Evolutionary conservation across 176 grass and related monocot genomes (phyloP).

Genomic region (Puya raimondii): DNA sequence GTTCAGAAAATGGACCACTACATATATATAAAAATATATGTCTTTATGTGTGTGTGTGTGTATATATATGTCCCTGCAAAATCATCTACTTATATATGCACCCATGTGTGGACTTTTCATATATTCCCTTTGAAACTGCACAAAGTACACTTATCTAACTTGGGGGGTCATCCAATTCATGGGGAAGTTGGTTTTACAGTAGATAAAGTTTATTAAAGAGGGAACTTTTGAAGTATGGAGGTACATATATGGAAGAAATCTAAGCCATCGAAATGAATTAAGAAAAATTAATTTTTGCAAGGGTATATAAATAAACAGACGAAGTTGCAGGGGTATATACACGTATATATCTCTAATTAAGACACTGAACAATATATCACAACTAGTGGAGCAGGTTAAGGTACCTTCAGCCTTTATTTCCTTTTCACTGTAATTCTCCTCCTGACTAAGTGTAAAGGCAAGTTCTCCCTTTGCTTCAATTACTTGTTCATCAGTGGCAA

Average conservation of each 20-base stretch:
- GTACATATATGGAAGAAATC: not conserved
- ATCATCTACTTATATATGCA: no score
- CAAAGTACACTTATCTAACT: no score
- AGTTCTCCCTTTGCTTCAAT: conserved; percentile 17
- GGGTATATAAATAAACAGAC: conserved; percentile 7
- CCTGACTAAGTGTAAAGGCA: conserved; percentile 3
- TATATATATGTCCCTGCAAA: no score
- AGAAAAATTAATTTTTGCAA: no score
- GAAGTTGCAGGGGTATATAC: not conserved
- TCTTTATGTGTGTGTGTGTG: no score
- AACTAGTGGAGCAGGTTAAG: conserved; percentile 1
- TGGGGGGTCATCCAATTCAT: no score
- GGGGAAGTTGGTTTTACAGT: no score
- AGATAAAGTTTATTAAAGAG: no score
- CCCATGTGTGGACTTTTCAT: no score
- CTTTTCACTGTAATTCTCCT: conserved; percentile 18
- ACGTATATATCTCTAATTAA: not conserved
- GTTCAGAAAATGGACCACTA: conserved; percentile 4
- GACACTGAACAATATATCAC: not conserved
- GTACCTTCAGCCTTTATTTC: conserved; percentile 31
- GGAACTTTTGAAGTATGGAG: no score
- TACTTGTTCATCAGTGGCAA: conserved; percentile 1
- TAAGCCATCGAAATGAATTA: no score
- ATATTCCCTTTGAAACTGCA: no score
- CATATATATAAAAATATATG: not conserved